Evolutionary conservation across 805 yeast species (phyloP), one percentile per base, ranked within the genome.

Genomic region (Yarrowia keelungensis): DNA sequence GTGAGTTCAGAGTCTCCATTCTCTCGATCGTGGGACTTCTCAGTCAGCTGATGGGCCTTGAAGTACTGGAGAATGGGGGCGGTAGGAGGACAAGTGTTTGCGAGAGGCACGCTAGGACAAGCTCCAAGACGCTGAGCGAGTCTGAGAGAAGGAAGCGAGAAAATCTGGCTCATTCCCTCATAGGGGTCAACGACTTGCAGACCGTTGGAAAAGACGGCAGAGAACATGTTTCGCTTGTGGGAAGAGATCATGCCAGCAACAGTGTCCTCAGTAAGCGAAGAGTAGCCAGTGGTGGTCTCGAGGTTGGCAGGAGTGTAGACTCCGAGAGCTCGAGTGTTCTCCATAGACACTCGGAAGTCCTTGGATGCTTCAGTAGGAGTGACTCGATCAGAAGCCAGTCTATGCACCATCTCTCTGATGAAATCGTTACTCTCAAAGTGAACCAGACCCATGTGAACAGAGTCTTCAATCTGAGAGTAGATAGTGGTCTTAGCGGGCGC

Each of bases 161-260:
- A 62, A 12, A 62, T 41, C 39, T 62, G 56, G 16, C 47, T 38
- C 56, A 49, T 49, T 10, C 56, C 56, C 38, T 62, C 67, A n/a
- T 62, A 62, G 10, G 67, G 67, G 38, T 62, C 67, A 2, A 62
- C 56, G 2, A 62, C 47, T 14, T 62, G 67, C 8, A 62, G 45
- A 1, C 67, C 67, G 32, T 62, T 62, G 22, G 67, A 62, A 15
- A 62, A 62, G 39, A 49, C 47, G 3, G 67, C 54, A 12, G 67
- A 51, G 39, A 62, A 62, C 56, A 62, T 47, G 56, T 62, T 62
- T 38, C 67, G 22, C 56, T 62, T 62, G 11, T 62, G 67, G 12
- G 56, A 14, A 2, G 67, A 62, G 14, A 62, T 49, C 45, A 62
- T 22, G 38, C n/a, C 39, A 1, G 67, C 56, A 7, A 59, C 51